Evolutionary conservation across 805 yeast genomes (phyloP), one percentile per base, ranked within the genome.

Genomic region (Jamesozyma spencerorum): DNA sequence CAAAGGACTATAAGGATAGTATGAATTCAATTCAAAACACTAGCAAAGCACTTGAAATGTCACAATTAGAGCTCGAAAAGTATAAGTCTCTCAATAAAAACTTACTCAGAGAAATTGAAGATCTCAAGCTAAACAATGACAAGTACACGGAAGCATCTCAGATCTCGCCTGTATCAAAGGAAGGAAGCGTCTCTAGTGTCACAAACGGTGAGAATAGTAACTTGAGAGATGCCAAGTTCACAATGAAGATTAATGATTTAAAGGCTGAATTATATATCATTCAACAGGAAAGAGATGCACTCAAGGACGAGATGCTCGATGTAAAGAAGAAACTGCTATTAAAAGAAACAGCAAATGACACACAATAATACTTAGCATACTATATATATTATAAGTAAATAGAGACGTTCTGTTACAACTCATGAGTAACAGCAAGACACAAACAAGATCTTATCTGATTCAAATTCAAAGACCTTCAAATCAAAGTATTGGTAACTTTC

Each of bases 261-360:
- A 84, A 85, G 53, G 95, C 95, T 3, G 94, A 85, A 57, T 66
- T 86, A 48, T 81, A 74, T 52, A 82, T 86, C 41, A 72, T 81
- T 48, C 79, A 78, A 52, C 90, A 85, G 62, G 96, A 86, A 62
- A 72, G 94, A 48, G 92, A 86, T 54, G 82, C 79, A 50, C 66
- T 84, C 58, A 80, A 77, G 54, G 81, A 77, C 18, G 78, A 71
- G 43, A 74, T 79, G 13, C 56, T 75, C 26, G 51, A 66, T 0
- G 63, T 81, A 55, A 80, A 81, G 62, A 81, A 81, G 57, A 74
- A 74, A 50, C 60, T 81, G 18, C 27, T 36, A 10, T 22, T 32
- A 4, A 17, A 26, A 33, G 40, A 22, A 22, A 22, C 26, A 10
- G 26, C 26, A 22, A 22, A 6, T 22, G 12, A 15, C 13, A 5